Evolutionary conservation across 176 grass and related monocot species (phyloP).

Genomic region (Typha latifolia): DNA sequence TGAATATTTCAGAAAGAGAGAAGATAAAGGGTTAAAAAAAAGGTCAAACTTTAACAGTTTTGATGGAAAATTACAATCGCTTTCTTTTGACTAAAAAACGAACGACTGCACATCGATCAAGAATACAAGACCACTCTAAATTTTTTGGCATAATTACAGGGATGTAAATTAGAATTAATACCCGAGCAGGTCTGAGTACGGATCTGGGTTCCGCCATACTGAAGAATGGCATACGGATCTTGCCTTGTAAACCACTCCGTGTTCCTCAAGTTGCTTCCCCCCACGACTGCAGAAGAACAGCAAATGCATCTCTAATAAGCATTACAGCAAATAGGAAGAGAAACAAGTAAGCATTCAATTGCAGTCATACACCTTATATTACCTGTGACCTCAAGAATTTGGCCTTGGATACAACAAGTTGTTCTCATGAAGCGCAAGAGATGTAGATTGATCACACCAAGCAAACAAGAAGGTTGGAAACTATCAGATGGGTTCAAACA

Average conservation of each 20-base stretch:
- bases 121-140: no score
- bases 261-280: constrained; percentile 5
- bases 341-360: neutral
- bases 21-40: no score
- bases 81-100: no score
- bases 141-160: no score
- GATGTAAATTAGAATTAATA: neutral
- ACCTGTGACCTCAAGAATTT: constrained; percentile 12
- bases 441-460: no score
- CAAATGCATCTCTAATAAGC: neutral
- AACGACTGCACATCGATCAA: no score
- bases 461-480: no score
- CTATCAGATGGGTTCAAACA: no score
- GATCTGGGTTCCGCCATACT: neutral
- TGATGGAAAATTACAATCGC: no score
- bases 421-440: no score
- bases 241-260: constrained; percentile 9
- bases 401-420: neutral
- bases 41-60: no score
- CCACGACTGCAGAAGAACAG: neutral
- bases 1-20: no score
- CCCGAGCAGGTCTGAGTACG: constrained; percentile 6
- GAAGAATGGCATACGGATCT: neutral
- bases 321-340: neutral
- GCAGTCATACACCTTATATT: neutral